phyloP scores from a whole-genome alignment of 257 asterid species.

The Petrea volubilis region DNA sequence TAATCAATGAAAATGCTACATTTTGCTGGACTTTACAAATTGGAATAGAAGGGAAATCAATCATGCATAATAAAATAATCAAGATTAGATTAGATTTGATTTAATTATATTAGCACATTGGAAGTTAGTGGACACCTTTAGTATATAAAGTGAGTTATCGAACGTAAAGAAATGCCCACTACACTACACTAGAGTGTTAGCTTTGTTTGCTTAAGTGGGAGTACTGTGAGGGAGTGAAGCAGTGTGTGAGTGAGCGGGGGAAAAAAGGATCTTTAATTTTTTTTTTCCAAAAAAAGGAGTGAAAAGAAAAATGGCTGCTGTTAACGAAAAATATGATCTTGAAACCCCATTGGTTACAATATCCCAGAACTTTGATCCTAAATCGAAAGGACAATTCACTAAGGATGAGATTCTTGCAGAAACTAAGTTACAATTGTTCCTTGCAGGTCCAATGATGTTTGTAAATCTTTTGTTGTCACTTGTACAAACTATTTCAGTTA shows the following conservation, averaged over 20 bases:
- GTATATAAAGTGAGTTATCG: slow-evolving; percentile 25
- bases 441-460: slow-evolving; percentile 60
- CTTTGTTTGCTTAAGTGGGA: not conserved
- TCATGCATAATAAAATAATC: slow-evolving; percentile 17
- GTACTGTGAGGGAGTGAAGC: slow-evolving; percentile 3
- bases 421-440: slow-evolving; percentile 38
- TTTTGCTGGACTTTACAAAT: not conserved
- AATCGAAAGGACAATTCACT: slow-evolving; percentile 21
- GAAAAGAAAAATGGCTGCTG: slow-evolving; percentile 26
- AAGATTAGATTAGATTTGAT: slow-evolving; percentile 7
- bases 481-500: slow-evolving; percentile 52
- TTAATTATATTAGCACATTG: not conserved
- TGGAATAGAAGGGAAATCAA: slow-evolving; percentile 7
- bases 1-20: slow-evolving; percentile 16
- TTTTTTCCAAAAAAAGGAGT: not conserved
- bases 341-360: slow-evolving; percentile 29
- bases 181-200: slow-evolving; percentile 8
- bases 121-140: slow-evolving; percentile 14
- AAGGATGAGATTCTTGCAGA: slow-evolving; percentile 41
- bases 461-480: slow-evolving; percentile 51
- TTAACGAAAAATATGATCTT: slow-evolving; percentile 28
- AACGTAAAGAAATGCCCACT: slow-evolving; percentile 23
- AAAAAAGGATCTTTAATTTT: no score
- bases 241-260: no score
- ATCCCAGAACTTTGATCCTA: slow-evolving; percentile 20